These are phyloP conservation scores for Cytospora paraplurivora DNA, from an alignment of 2,329 filamentous ascomycete species.

Conservation along the genomic window DNA sequence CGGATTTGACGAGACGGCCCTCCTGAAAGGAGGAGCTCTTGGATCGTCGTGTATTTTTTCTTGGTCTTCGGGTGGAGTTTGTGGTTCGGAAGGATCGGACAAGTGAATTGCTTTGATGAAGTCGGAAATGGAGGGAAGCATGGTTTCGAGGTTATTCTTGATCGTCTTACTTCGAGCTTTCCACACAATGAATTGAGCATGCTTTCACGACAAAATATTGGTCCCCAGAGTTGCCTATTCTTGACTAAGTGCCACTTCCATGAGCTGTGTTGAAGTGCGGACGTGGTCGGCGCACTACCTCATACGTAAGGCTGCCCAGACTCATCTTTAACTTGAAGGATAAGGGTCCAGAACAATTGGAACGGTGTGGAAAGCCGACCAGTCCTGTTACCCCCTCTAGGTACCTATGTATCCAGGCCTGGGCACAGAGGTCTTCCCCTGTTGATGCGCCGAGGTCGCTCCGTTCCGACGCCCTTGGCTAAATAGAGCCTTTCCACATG, in stretches of 20 bases:
- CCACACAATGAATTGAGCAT: slow-evolving; percentile 9
- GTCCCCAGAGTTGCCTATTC: neutral
- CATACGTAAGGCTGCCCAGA: too few relatives aligned
- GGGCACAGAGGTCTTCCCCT: too few relatives aligned
- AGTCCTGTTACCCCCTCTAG: too few relatives aligned
- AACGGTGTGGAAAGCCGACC: too few relatives aligned
- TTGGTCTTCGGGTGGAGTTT: slow-evolving; percentile 24
- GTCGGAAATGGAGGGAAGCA: slow-evolving; percentile 8
- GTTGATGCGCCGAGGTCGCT: too few relatives aligned
- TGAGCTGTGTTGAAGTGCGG: too few relatives aligned
- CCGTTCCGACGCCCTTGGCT: too few relatives aligned
- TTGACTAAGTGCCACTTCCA: neutral
- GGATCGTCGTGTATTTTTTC: slow-evolving; percentile 21
- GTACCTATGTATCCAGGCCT: too few relatives aligned
- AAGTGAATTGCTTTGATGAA: slow-evolving; percentile 25
- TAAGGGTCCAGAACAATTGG: too few relatives aligned
- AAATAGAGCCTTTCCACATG: too few relatives aligned
- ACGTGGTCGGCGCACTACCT: too few relatives aligned
- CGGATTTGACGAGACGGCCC: neutral
- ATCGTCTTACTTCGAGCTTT: slow-evolving; percentile 3
- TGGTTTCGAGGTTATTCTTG: neutral
- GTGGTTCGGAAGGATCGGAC: slow-evolving; percentile 21
- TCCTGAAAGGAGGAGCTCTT: slow-evolving; percentile 1
- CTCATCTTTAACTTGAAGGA: too few relatives aligned
- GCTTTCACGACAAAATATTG: slow-evolving; percentile 2